A percentile compares a stretch with the other conserved stretches of the same genome.
phyloP scores from a whole-genome alignment of 176 grass and related monocot species.

The Oryza rufipogon region DNA sequence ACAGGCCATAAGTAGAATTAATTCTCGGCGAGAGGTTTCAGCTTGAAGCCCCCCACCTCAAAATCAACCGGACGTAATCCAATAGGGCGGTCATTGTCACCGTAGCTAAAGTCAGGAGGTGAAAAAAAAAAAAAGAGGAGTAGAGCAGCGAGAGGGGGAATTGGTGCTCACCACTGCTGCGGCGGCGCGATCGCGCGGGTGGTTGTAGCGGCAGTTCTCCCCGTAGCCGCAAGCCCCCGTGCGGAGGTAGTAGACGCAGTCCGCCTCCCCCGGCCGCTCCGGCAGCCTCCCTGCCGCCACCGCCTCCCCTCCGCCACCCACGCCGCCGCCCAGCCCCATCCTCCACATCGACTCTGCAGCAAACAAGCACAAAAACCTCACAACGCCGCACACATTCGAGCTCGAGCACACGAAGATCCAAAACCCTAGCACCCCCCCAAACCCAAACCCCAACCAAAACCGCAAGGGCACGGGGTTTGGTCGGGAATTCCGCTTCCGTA shows the following conservation, averaged over 20 bases:
- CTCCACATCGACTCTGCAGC: constrained; percentile 77
- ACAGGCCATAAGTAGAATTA: not conserved
- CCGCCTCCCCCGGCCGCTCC: constrained; percentile 75
- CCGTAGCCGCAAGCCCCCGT: constrained; percentile 89
- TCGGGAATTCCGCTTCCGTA: constrained; percentile 25
- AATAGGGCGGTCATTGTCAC: constrained; percentile 42
- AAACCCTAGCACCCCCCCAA: constrained; percentile 47
- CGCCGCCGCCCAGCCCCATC: constrained; percentile 63
- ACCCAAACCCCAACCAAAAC: not conserved
- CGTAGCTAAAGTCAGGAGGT: constrained; percentile 4
- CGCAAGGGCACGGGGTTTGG: not conserved
- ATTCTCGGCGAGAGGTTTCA: constrained; percentile 5
- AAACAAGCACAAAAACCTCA: not conserved
- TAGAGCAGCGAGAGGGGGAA: constrained; percentile 5
- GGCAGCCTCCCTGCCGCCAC: constrained; percentile 43
- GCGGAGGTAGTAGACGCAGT: constrained; percentile 88
- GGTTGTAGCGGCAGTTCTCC: constrained; percentile 92
- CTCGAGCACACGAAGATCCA: constrained; percentile 28
- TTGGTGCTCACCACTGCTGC: constrained; percentile 48
- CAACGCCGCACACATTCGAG: not conserved
- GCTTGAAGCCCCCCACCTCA: not conserved
- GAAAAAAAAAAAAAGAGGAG: not conserved
- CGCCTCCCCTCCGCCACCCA: not conserved
- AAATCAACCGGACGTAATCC: constrained; percentile 29
- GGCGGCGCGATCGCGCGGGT: constrained; percentile 63